A percentile compares a stretch with the other conserved stretches of the same genome.
Evolutionary conservation across 345 rosid species (phyloP).

Genomic region (Brassica nigra): DNA sequence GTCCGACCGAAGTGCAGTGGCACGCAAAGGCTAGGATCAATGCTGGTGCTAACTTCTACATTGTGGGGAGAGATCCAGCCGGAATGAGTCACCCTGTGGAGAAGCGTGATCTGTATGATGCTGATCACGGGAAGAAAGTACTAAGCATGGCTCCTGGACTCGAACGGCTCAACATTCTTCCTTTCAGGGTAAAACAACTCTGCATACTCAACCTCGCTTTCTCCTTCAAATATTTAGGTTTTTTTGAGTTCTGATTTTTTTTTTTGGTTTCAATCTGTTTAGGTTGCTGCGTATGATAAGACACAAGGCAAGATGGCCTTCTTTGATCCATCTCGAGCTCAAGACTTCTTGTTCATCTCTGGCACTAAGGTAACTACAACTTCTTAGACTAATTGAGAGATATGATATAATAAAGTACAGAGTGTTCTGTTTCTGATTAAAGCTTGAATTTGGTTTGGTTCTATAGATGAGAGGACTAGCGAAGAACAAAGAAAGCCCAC

Average conservation of each 20-base stretch:
- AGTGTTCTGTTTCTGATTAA: not conserved
- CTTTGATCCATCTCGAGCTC: conserved; percentile 83
- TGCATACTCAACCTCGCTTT: not conserved
- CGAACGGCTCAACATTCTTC: conserved; percentile 90
- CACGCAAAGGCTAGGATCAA: conserved; percentile 95
- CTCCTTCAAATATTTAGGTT: not conserved
- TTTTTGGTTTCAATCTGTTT: conserved; percentile 9
- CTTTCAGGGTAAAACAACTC: conserved; percentile 69
- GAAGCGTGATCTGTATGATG: conserved; percentile 89
- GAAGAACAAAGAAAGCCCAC: conserved; percentile 89
- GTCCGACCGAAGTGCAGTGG: conserved; percentile 99
- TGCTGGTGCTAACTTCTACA: conserved; percentile 96
- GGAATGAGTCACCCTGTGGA: conserved; percentile 98
- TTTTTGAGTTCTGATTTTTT: conserved; percentile 7
- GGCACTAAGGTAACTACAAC: conserved; percentile 79
- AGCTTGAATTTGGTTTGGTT: not conserved
- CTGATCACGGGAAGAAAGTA: conserved; percentile 98
- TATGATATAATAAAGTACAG: not conserved
- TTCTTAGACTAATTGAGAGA: not conserved
- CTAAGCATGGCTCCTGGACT: conserved; percentile 95
- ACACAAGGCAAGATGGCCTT: conserved; percentile 98
- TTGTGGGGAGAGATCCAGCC: conserved; percentile 97
- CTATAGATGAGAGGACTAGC: conserved; percentile 85
- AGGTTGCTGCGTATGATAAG: conserved; percentile 94
- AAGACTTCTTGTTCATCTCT: conserved; percentile 87